Evolutionary conservation across 108 stramenopile species (phyloP), one percentile per base, ranked within the genome.

Genomic region (Chaetoceros muelleri): DNA sequence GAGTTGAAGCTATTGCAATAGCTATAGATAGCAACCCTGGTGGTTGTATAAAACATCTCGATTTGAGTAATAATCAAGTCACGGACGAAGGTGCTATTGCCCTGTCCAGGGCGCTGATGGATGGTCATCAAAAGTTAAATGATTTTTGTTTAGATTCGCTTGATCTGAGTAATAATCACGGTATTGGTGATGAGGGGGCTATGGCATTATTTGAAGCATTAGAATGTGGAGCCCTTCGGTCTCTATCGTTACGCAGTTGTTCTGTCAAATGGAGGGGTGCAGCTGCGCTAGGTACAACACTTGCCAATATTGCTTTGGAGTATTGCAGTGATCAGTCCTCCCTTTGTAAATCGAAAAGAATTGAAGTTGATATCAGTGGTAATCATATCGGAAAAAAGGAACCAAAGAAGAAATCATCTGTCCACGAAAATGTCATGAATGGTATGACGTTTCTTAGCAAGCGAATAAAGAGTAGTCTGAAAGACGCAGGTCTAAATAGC

Each of bases 1-100:
- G 89, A 20, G 81, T 73, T 10, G 78, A 84, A 57, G 81, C 85
- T 0, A 53, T 90, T 30, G 82, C 89, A 0, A 63, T 85, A 23
- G 89, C 85, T 2, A 59, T 90, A 27, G 71, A 70, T 30, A 60
- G 58, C 19, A 52, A 72, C 53, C 75, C 79, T 24, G 44, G 53
- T 8, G 28, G 7, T 2, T 77, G 75, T 44, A 44, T 90, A n/a
- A 53, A 56, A 23, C 60, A 66, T 23, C 73, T 90, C 52, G 74
- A 82, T 70, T 64, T 90, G 59, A 87, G 89, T 64, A 78, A 76
- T 60, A 90, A 90, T 60, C 49, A 71, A 31, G 78, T 90, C 34
- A 70, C 84, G n/a, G 74, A 90, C 58, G 61, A 69, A 21, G 84
- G 84, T 27, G 80, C 71, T 17, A 68, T 50, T 3, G 67, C 76